Evolutionary conservation across 2,329 filamentous ascomycete genomes (phyloP).

Genomic region (Falciphora oryzae): DNA sequence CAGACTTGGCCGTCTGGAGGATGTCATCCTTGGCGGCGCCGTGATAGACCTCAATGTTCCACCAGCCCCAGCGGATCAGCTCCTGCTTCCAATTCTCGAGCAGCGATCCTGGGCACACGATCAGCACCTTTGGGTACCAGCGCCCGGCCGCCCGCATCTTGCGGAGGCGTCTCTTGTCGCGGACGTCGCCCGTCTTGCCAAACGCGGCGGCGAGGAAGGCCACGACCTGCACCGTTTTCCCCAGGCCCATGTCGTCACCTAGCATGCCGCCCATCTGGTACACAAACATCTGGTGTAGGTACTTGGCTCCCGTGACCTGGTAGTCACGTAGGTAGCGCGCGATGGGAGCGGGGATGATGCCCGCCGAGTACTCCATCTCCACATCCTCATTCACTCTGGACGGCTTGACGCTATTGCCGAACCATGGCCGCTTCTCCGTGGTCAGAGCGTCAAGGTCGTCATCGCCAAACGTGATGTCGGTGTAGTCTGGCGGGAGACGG

Average conservation of each 20-base stretch:
- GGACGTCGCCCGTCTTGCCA: constrained; percentile 85
- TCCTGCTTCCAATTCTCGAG: constrained; percentile 91
- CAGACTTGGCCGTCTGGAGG: constrained; percentile 65
- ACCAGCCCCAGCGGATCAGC: constrained; percentile 88
- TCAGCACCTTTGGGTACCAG: constrained; percentile 81
- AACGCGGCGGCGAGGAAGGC: constrained; percentile 88
- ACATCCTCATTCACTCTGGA: constrained; percentile 70
- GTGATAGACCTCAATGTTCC: constrained; percentile 80
- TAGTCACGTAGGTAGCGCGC: constrained; percentile 91
- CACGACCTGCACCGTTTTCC: constrained; percentile 94
- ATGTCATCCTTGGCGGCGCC: constrained; percentile 63
- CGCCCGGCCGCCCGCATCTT: constrained; percentile 63
- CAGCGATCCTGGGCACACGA: constrained; percentile 83
- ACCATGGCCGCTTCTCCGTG: constrained; percentile 61
- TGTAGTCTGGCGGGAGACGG: constrained; percentile 70
- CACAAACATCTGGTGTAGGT: constrained; percentile 83
- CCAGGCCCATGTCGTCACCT: constrained; percentile 95
- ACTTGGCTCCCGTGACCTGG: constrained; percentile 77
- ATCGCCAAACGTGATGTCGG: constrained; percentile 70
- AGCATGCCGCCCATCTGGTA: constrained; percentile 87
- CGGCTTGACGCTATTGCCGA: constrained; percentile 56
- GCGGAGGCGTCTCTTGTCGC: constrained; percentile 81
- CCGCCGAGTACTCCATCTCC: constrained; percentile 65
- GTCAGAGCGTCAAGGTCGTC: constrained; percentile 32
- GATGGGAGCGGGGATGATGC: constrained; percentile 79